A percentile compares a stretch with the other conserved stretches of the same genome.
These are phyloP conservation scores for Penicillium sclerotigenum DNA, from an alignment of 2,329 filamentous ascomycete genomes.

Conservation along the genomic window DNA sequence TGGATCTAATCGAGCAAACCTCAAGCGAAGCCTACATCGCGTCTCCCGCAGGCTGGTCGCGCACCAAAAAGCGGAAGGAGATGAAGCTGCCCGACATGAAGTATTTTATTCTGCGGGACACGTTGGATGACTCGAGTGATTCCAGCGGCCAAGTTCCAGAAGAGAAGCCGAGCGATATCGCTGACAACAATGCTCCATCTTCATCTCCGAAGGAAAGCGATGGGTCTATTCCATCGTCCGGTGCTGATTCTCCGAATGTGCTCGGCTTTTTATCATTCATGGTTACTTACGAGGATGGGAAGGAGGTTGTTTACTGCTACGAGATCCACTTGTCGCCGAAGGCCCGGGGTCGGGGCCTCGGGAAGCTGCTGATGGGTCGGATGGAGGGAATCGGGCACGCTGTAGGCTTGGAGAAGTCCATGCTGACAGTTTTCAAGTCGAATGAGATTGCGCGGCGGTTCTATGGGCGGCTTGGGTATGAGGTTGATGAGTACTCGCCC, in stretches of 20 bases:
- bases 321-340: conserved; percentile 55
- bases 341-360: conserved; percentile 51
- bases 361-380: conserved; percentile 48
- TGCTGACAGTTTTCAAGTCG: conserved; percentile 59
- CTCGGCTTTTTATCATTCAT: conserved; percentile 54
- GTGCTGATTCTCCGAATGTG: conserved; percentile 10
- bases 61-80: conserved; percentile 52
- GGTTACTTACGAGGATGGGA: conserved; percentile 54
- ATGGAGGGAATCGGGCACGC: conserved; percentile 49
- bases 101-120: conserved; percentile 50
- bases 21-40: conserved; percentile 52
- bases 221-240: neutral
- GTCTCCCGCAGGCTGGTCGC: conserved; percentile 55
- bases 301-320: conserved; percentile 61
- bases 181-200: neutral
- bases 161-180: neutral
- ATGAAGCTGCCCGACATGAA: conserved; percentile 59
- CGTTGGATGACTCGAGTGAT: neutral
- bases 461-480: conserved; percentile 53
- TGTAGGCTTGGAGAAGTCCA: conserved; percentile 52
- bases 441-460: conserved; percentile 49
- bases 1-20: conserved; percentile 53
- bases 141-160: neutral
- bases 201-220: neutral
- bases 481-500: conserved; percentile 53